Percentiles rank a stretch among this genome's conserved stretches.
phyloP scores from a whole-genome alignment of 768 basidiomycete species.

The Suillus hirtellus region DNA sequence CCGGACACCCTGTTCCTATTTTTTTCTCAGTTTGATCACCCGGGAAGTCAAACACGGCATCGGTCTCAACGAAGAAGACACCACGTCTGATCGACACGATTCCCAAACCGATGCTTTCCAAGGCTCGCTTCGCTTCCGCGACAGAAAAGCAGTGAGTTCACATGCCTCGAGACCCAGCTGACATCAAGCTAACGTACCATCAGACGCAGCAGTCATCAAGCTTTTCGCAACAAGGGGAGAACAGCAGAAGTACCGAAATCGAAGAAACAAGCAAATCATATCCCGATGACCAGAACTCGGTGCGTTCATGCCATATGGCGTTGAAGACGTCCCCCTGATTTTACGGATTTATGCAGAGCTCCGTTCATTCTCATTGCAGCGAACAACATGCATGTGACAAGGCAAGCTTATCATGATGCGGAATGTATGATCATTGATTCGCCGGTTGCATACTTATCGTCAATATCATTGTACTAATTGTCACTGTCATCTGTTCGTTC shows the following conservation, averaged over 20 bases:
- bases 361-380: not conserved
- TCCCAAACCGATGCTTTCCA: constrained; percentile 7
- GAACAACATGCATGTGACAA: not conserved
- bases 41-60: constrained; percentile 20
- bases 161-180: not conserved
- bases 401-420: not conserved
- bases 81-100: constrained; percentile 12
- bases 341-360: not conserved
- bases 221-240: constrained; percentile 8
- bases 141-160: constrained; percentile 21
- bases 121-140: constrained; percentile 16
- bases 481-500: not conserved
- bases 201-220: constrained; percentile 23
- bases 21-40: constrained; percentile 25
- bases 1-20: not conserved
- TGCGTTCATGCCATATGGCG: not conserved
- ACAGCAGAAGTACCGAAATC: constrained; percentile 12
- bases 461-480: not conserved
- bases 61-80: constrained; percentile 29
- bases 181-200: not conserved
- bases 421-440: not conserved
- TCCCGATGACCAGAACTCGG: constrained; percentile 11
- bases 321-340: not conserved
- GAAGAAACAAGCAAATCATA: constrained; percentile 22
- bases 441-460: not conserved